Evolutionary conservation across 2,329 filamentous ascomycete genomes (phyloP).

Genomic region (Fusarium mexicanum): DNA sequence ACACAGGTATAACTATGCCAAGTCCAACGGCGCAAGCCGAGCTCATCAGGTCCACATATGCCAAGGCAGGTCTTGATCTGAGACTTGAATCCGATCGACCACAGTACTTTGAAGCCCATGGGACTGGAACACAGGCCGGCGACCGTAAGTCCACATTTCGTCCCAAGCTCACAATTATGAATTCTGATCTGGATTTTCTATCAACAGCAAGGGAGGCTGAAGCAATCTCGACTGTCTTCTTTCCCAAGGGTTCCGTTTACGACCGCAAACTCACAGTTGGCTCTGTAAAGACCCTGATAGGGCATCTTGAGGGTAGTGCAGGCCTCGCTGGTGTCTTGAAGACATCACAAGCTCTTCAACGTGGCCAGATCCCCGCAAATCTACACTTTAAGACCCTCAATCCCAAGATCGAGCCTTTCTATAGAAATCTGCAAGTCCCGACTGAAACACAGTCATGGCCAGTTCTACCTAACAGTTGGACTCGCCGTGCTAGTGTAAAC

Average conservation of each 20-base stretch:
- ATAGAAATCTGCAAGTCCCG: constrained; percentile 35
- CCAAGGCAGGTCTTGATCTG: background rate
- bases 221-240: background rate
- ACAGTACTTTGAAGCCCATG: constrained; percentile 11
- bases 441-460: constrained; percentile 41
- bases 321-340: background rate
- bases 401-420: constrained; percentile 7
- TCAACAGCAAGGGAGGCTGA: background rate
- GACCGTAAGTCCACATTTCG: background rate
- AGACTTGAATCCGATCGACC: background rate
- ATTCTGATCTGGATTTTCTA: background rate
- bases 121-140: constrained; percentile 13
- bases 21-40: background rate
- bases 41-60: background rate
- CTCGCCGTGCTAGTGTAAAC: constrained; percentile 46
- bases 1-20: background rate
- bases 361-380: background rate
- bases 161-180: no score
- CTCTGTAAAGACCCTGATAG: constrained; percentile 10
- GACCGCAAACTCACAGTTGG: background rate
- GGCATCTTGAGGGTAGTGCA: constrained; percentile 3
- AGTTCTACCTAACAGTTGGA: background rate
- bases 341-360: background rate
- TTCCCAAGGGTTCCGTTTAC: background rate
- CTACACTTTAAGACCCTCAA: constrained; percentile 39